These are phyloP conservation scores for Mycosphaerella arachidis DNA, from an alignment of 2,329 filamentous ascomycete genomes.

Conservation along the genomic window DNA sequence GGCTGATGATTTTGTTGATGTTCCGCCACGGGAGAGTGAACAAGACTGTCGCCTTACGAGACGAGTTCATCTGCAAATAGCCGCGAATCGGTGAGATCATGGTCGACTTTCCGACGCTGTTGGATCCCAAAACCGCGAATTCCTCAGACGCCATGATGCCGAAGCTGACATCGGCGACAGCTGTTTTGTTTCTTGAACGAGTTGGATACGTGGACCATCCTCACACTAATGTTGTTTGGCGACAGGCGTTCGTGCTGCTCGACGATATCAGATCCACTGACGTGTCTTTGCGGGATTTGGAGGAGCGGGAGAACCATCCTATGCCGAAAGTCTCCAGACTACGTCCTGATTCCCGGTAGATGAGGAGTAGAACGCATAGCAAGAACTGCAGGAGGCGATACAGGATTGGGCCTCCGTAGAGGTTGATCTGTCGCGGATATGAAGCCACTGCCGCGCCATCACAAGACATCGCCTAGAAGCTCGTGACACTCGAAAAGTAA, in stretches of 20 bases:
- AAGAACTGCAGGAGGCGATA: slow-evolving; percentile 72
- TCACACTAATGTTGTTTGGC: slow-evolving; percentile 60
- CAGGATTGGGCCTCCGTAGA: slow-evolving; percentile 77
- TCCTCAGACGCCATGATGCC: slow-evolving; percentile 72
- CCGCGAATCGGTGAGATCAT: slow-evolving; percentile 82
- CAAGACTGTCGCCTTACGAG: slow-evolving; percentile 51
- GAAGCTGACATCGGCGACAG: slow-evolving; percentile 80
- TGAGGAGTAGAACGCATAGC: slow-evolving; percentile 63
- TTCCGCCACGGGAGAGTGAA: slow-evolving; percentile 49
- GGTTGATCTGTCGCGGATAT: slow-evolving; percentile 63
- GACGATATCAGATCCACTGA: slow-evolving; percentile 7
- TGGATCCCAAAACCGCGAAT: slow-evolving; percentile 80
- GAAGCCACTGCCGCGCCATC: slow-evolving; percentile 55
- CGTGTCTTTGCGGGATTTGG: too few relatives aligned
- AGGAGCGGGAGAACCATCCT: not conserved
- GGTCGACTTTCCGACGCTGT: slow-evolving; percentile 84
- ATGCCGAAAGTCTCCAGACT: slow-evolving; percentile 41
- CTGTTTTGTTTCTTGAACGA: slow-evolving; percentile 66
- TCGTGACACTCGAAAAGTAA: slow-evolving; percentile 70
- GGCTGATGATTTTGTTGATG: slow-evolving; percentile 65
- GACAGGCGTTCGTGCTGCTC: slow-evolving; percentile 32
- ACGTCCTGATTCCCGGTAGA: slow-evolving; percentile 66
- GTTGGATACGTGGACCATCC: slow-evolving; percentile 72
- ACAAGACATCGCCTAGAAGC: slow-evolving; percentile 76
- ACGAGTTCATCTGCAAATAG: slow-evolving; percentile 65